A percentile compares a stretch with the other conserved stretches of the same genome.
These are phyloP conservation scores for Phytophthora colocasiae DNA, from an alignment of 352 stramenopile genomes.

Conservation along the genomic window DNA sequence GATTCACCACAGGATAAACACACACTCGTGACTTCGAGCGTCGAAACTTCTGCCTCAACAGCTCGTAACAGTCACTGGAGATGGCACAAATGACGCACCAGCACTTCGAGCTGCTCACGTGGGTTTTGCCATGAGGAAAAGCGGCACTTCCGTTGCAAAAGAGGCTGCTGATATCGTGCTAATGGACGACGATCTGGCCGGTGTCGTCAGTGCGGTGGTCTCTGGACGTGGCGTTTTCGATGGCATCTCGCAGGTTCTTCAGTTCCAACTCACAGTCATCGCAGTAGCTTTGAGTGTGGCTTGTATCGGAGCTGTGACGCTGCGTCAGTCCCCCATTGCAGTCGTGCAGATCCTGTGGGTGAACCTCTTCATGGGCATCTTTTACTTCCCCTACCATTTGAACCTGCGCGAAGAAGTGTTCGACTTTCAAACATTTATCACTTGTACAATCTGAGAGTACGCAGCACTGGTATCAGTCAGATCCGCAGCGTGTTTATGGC, in stretches of 20 bases:
- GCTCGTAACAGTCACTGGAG: conserved; percentile 92
- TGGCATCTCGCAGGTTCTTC: conserved; percentile 96
- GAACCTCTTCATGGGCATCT: conserved; percentile 98
- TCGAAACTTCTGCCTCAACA: conserved; percentile 40
- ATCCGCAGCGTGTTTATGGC: no score
- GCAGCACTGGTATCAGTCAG: no score
- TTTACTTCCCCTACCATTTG: no score
- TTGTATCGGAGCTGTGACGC: conserved; percentile 77
- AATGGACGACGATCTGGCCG: conserved; percentile 96
- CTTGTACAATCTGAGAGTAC: no score
- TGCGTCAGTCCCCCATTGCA: conserved; percentile 80
- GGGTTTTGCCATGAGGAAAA: conserved; percentile 93
- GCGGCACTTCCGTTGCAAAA: conserved; percentile 93
- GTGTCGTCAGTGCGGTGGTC: conserved; percentile 94
- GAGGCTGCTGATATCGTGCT: conserved; percentile 95
- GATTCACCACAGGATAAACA: conserved; percentile 93
- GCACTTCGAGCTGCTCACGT: conserved; percentile 88
- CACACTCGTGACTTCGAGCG: conserved; percentile 88
- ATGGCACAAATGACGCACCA: conserved; percentile 94
- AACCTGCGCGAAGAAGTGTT: no score
- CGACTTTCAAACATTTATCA: no score
- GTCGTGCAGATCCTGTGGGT: conserved; percentile 97
- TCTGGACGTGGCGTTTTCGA: conserved; percentile 96
- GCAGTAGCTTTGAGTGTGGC: conserved; percentile 91
- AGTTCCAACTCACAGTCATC: conserved; percentile 97